Base-by-base conservation (phyloP, 371 early-diverging fungal species). In the Mucor saturninus region DNA sequence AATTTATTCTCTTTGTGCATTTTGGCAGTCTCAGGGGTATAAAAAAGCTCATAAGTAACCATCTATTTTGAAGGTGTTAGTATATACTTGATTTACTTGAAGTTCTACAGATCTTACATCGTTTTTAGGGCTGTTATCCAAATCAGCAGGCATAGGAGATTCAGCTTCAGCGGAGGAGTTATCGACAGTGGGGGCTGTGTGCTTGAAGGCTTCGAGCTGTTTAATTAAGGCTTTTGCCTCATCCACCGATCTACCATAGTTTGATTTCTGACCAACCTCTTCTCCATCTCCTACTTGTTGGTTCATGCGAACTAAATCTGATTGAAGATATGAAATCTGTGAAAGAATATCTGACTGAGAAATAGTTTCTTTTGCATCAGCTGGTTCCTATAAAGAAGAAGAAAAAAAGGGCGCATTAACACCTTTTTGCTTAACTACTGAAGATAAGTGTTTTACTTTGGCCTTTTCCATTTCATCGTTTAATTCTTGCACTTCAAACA, bases 401-500 rank as follows among this genome's bases (percentile, higher is more conserved):
- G 21, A 21, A 21, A 21, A 21, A 21, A 21, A 21, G 21, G 21
- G 21, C 21, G 21, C 21, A 21, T 21, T 21, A 21, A 21, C 21
- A 21, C 21, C 21, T 21, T 21, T 21, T 21, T 21, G 21, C 21
- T 21, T 21, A 21, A 21, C 21, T 21, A 21, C 21, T 21, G 21
- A 21, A 21, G 21, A 21, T 21, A 21, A 21, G 6, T 42, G 13
- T 5, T 42, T 42, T 64, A 83, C 86, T 64, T 86, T 80, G 30
- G 74, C 73, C 59, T 84, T 80, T 38, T 88, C 86, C 21, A 92
- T 65, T 67, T 91, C 89, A 58, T 87, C 87, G 30, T 78, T 85
- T 10, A 95, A 81, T 59, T 95, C 92, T 62, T 91, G 89, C 3
- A 90, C 89, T 70, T 95, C 95, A 65, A 77, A 90, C 75, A 89